phyloP scores from a whole-genome alignment of 1,284 basidiomycete genomes.

The Blastosporella zonata region DNA sequence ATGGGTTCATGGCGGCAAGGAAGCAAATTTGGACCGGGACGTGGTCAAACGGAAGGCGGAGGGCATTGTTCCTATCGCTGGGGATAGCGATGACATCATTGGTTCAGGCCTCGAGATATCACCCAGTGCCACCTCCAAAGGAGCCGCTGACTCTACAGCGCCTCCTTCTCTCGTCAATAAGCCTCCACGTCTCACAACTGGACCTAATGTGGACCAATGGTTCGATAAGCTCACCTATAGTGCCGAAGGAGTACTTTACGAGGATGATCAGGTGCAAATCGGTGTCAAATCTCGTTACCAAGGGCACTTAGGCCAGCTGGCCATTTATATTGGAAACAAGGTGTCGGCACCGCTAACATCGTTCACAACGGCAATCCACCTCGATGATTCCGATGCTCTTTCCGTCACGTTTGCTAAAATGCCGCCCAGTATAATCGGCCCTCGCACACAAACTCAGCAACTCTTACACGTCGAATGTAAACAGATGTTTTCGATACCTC shows the following conservation, averaged over 20 bases:
- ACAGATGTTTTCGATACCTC: constrained; percentile 74
- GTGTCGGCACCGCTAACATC: constrained; percentile 82
- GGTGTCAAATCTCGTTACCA: constrained; percentile 97
- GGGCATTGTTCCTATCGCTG: constrained; percentile 30
- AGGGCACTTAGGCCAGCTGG: constrained; percentile 86
- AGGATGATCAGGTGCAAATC: constrained; percentile 93
- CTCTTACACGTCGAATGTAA: constrained; percentile 94
- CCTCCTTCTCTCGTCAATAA: constrained; percentile 24
- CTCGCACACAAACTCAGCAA: constrained; percentile 90
- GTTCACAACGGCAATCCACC: constrained; percentile 82
- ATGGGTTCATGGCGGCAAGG: constrained; percentile 94
- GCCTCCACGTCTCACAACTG: constrained; percentile 54
- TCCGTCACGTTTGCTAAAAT: constrained; percentile 87
- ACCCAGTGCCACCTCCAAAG: constrained; percentile 34
- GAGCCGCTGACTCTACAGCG: constrained; percentile 15
- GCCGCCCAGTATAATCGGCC: constrained; percentile 73
- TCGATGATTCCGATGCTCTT: constrained; percentile 71
- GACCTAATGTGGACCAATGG: constrained; percentile 82
- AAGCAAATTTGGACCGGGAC: constrained; percentile 80
- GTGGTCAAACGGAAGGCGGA: constrained; percentile 42
- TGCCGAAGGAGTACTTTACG: constrained; percentile 90
- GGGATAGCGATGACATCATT: constrained; percentile 57
- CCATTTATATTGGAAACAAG: constrained; percentile 97
- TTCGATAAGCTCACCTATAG: constrained; percentile 82
- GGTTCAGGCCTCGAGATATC: constrained; percentile 79